phyloP scores from a whole-genome alignment of 2,329 filamentous ascomycete genomes.

The Lecanicillium sp. region DNA sequence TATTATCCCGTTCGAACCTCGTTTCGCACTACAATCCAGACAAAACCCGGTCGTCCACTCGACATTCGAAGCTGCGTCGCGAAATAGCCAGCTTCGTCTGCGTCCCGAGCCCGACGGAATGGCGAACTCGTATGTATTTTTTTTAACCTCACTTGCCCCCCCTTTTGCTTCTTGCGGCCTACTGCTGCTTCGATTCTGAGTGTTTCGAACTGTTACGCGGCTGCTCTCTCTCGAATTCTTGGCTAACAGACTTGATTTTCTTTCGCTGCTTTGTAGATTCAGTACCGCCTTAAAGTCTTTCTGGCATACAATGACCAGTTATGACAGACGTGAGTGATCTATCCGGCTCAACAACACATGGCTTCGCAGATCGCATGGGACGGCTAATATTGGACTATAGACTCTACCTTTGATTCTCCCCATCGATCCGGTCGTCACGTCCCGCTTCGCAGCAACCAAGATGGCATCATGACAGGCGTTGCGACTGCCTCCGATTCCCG shows the following conservation, averaged over 20 bases:
- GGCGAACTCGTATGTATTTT: constrained; percentile 9
- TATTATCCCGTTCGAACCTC: not conserved
- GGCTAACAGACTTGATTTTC: constrained; percentile 6
- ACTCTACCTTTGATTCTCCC: constrained; percentile 88
- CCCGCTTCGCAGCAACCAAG: constrained; percentile 72
- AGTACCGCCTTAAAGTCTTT: constrained; percentile 74
- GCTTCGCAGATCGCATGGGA: not conserved
- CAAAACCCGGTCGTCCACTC: too few relatives aligned
- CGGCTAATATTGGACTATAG: constrained; percentile 35
- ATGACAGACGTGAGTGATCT: constrained; percentile 53
- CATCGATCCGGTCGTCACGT: constrained; percentile 88
- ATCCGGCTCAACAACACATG: too few relatives aligned
- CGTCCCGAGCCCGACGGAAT: constrained; percentile 3
- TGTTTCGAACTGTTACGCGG: too few relatives aligned
- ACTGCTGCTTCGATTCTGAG: too few relatives aligned
- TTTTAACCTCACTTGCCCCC: too few relatives aligned
- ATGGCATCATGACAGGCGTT: constrained; percentile 77
- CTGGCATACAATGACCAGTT: constrained; percentile 83
- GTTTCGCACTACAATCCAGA: not conserved
- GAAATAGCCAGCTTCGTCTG: not conserved
- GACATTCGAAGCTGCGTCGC: too few relatives aligned
- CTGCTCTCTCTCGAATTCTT: too few relatives aligned
- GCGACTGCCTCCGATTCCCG: constrained; percentile 86
- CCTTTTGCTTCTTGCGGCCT: too few relatives aligned
- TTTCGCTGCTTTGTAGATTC: constrained; percentile 38